phyloP scores from a whole-genome alignment of 805 yeast genomes.

The Saccharomycopsis schoenii region DNA sequence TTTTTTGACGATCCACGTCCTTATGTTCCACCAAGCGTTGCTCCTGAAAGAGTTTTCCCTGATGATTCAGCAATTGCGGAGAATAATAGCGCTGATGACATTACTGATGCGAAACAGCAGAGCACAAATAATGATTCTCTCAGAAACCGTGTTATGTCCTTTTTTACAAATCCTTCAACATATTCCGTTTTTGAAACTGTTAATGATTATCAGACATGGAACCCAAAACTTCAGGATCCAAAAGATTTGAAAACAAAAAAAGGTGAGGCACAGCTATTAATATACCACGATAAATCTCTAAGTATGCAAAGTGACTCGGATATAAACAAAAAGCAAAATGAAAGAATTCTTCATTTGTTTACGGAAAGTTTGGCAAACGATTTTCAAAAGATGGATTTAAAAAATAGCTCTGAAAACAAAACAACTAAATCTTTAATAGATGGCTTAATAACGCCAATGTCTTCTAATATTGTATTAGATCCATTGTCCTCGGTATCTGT shows the following conservation, averaged over 20 bases:
- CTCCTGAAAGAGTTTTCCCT: not conserved
- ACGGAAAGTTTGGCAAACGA: not conserved
- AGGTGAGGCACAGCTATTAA: constrained; percentile 5
- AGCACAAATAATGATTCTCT: not conserved
- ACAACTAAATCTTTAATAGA: not conserved
- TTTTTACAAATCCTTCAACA: constrained; percentile 10
- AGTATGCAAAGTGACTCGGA: not conserved
- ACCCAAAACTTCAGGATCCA: constrained; percentile 10
- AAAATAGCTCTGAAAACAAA: not conserved
- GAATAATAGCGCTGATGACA: not conserved
- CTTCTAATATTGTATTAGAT: not conserved
- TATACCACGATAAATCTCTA: not conserved
- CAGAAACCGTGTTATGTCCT: constrained; percentile 2
- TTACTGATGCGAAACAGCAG: not conserved
- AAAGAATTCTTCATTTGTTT: not conserved
- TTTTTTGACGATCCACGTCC: not conserved
- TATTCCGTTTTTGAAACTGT: constrained; percentile 10
- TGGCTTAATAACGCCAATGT: not conserved
- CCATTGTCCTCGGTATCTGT: not conserved
- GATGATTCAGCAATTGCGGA: not conserved
- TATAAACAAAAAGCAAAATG: not conserved
- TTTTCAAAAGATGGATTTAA: not conserved
- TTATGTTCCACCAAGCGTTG: not conserved
- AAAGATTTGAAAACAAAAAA: not conserved
- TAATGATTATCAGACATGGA: not conserved